phyloP scores from a whole-genome alignment of 495 filamentous ascomycete genomes.

The Sphaerosporella brunnea region DNA sequence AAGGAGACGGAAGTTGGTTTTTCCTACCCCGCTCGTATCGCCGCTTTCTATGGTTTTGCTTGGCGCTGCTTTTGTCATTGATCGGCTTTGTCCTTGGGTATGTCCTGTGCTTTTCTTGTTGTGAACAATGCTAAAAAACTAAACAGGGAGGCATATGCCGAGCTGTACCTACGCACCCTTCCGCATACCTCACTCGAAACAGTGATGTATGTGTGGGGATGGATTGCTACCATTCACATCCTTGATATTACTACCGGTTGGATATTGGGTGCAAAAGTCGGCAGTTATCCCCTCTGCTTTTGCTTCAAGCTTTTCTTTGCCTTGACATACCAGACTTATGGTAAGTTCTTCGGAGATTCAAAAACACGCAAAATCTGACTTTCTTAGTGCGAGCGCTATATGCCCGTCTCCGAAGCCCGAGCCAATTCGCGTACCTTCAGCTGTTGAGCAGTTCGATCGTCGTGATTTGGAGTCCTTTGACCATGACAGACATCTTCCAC shows the following conservation, averaged over 20 bases:
- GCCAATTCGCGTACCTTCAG: constrained; percentile 43
- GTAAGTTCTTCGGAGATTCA: too few relatives aligned
- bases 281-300: constrained; percentile 45
- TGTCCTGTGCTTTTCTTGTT: too few relatives aligned
- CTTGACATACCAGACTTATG: constrained; percentile 50
- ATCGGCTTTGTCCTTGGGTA: constrained; percentile 44
- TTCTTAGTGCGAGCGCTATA: constrained; percentile 54
- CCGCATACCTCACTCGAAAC: constrained; percentile 46
- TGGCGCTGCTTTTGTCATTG: constrained; percentile 40
- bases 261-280: constrained; percentile 44
- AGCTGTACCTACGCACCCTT: constrained; percentile 45
- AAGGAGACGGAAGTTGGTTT: neutral
- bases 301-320: constrained; percentile 50
- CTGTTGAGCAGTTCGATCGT: constrained; percentile 41
- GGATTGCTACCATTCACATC: constrained; percentile 44
- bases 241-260: constrained; percentile 42
- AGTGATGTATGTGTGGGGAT: constrained; percentile 47
- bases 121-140: too few relatives aligned
- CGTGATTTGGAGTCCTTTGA: constrained; percentile 35
- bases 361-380: too few relatives aligned
- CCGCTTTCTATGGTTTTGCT: constrained; percentile 49
- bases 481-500: constrained; percentile 42
- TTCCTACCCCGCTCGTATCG: constrained; percentile 30
- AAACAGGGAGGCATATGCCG: constrained; percentile 49
- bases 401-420: constrained; percentile 40